Base-by-base conservation (phyloP, 352 stramenopile species). In the Saprolegnia parasitica region DNA sequence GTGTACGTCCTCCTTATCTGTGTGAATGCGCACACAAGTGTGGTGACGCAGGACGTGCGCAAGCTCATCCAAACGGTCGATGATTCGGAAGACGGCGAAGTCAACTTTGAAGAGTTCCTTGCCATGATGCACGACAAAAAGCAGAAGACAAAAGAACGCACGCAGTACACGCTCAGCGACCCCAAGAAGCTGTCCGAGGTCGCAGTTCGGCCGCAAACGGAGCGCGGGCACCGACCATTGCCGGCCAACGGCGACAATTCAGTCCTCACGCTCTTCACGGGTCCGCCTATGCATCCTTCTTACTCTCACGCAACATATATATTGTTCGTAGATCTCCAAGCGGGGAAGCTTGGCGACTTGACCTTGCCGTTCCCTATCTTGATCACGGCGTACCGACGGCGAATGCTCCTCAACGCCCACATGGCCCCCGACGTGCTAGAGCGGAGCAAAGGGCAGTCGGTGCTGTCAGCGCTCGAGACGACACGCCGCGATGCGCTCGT, bases 391-490 rank as follows among this genome's bases (percentile, higher is more conserved):
- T 92, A 91, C 35, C 74, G 86, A 10, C 75, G 86, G 5, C 81
- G 83, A 4, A 91, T 93, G 85, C 75, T 91, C 10, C 72, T 93
- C n/a, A 88, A 91, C 46, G 85, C 85, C 0, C 85, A 93, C 78
- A 93, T 93, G 85, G 78, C 83, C 11, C 81, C 84, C 13, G 84
- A 90, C 57, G 66, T 80, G 0, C 72, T 77, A 1, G 72, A 80
- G 16, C 77, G 85, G 64, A 76, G 67, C 26, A 74, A 79, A 5
- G 72, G 71, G 0, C 56, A 75, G 9, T 77, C 78, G 8, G 75
- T 85, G n/a, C 76, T 93, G 24, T 77, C 86, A 60, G 83, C 85
- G 5, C 83, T 93, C 37, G 85, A 93, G 65, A 74, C 67, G n/a
- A 81, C 79, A 15, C 61, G 77, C 5, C 73, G 79, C 23, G 76